These are phyloP conservation scores for Anisodus acutangulus DNA, from an alignment of 257 asterid species.

Conservation along the genomic window DNA sequence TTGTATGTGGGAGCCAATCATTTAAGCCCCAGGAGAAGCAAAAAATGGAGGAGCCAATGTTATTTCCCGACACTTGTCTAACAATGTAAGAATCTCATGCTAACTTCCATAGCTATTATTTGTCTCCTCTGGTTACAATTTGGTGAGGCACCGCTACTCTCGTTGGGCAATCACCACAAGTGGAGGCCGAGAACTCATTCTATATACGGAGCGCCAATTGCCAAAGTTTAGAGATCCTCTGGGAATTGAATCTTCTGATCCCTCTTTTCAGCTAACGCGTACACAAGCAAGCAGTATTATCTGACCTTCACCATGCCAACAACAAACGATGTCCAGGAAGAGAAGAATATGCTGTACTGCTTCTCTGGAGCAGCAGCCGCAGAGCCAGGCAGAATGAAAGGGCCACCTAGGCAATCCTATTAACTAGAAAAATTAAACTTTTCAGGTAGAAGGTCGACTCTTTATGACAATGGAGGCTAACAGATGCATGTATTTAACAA, in stretches of 20 bases:
- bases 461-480: neutral
- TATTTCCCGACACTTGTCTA: neutral
- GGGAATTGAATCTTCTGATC: no score
- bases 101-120: neutral
- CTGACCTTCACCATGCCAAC: neutral
- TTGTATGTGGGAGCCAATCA: slow-evolving; percentile 17
- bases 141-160: no score
- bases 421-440: neutral
- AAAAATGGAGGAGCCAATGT: neutral
- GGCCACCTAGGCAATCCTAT: neutral
- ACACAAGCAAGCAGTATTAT: neutral
- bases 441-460: neutral
- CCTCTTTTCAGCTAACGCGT: neutral
- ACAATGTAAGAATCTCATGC: neutral
- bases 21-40: neutral
- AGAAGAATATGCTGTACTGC: neutral
- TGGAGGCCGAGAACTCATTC: no score
- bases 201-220: no score
- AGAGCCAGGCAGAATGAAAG: neutral
- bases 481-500: neutral
- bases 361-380: neutral
- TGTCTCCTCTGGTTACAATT: neutral
- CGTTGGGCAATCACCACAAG: no score
- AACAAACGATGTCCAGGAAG: neutral
- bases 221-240: no score